Evolutionary conservation across 75 land plant genomes (phyloP).

Genomic region (Pinus albicaulis): DNA sequence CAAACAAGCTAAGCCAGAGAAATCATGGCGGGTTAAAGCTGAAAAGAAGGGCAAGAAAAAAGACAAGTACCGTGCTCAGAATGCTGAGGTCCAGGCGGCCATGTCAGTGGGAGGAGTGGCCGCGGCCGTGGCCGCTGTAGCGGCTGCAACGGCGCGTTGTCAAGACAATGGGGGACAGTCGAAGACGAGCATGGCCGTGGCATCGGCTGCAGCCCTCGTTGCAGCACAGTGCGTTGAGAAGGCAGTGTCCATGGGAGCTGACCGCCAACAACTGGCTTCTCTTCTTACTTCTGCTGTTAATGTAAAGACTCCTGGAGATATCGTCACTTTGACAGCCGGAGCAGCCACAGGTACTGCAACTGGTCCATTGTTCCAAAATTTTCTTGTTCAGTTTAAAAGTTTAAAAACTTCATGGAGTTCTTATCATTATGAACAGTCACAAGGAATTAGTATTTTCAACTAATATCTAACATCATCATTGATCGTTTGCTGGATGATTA

Average conservation of each 20-base stretch:
- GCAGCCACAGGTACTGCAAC: conserved; percentile 75
- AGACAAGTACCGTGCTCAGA: conserved; percentile 76
- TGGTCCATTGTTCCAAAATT: neutral
- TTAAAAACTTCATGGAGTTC: too few species aligned
- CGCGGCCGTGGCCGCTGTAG: conserved; percentile 91
- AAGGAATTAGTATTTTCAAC: too few species aligned
- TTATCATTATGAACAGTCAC: too few species aligned
- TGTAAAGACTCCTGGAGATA: conserved; percentile 85
- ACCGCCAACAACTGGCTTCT: conserved; percentile 70
- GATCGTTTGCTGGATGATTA: too few species aligned
- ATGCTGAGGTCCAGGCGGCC: conserved; percentile 93
- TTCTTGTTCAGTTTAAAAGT: too few species aligned
- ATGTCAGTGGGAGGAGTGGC: conserved; percentile 93
- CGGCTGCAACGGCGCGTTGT: conserved; percentile 79
- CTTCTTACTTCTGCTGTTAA: conserved; percentile 87
- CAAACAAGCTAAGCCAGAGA: conserved; percentile 26
- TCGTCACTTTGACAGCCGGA: conserved; percentile 88
- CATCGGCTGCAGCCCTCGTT: conserved; percentile 90
- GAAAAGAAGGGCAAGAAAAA: conserved; percentile 80
- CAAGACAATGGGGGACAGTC: conserved; percentile 28
- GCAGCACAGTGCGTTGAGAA: conserved; percentile 95
- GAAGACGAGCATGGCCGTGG: conserved; percentile 80
- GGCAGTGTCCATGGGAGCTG: conserved; percentile 91
- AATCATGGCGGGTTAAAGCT: conserved; percentile 82
- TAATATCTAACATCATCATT: too few species aligned